Conservation (phyloP, 1,284 basidiomycete species). For the Cryptococcus neoformans region DNA sequence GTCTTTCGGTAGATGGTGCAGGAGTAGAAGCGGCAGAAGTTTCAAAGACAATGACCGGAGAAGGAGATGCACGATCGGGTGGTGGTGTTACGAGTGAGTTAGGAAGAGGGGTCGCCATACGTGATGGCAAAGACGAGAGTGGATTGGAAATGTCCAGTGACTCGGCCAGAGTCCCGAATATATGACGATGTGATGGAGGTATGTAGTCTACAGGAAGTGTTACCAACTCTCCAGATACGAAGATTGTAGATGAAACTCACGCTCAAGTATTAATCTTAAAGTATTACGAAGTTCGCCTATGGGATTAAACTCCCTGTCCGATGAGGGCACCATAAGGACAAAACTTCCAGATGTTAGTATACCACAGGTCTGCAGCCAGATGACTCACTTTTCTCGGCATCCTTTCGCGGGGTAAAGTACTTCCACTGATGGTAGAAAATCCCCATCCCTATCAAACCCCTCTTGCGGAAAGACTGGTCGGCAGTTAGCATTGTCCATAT, state of each 20-base stretch:
- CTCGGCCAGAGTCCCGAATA: conserved; percentile 41
- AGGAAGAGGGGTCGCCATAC: conserved; percentile 19
- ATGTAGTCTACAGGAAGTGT: conserved; percentile 30
- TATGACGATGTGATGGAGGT: conserved; percentile 33
- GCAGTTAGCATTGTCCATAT: not conserved
- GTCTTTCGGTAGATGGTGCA: not conserved
- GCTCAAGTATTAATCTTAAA: conserved; percentile 37
- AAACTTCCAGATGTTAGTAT: conserved; percentile 30
- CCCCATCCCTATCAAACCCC: conserved; percentile 39
- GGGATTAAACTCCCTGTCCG: conserved; percentile 49
- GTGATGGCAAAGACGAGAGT: conserved; percentile 23
- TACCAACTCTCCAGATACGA: not conserved
- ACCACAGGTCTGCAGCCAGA: not conserved
- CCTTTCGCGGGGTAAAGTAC: conserved; percentile 49
- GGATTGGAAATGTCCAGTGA: conserved; percentile 23
- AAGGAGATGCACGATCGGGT: conserved; percentile 11
- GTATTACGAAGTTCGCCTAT: conserved; percentile 47
- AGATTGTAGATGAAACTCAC: conserved; percentile 21
- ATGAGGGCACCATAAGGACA: conserved; percentile 40
- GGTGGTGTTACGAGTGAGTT: conserved; percentile 24
- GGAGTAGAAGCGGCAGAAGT: not conserved
- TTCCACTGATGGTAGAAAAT: conserved; percentile 42
- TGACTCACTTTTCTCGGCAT: conserved; percentile 41
- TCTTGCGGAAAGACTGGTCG: conserved; percentile 34
- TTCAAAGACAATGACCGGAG: not conserved